A percentile compares a stretch with the other conserved stretches of the same genome.
Conservation (phyloP, 768 basidiomycete species). For the Phanerochaete sordida region DNA sequence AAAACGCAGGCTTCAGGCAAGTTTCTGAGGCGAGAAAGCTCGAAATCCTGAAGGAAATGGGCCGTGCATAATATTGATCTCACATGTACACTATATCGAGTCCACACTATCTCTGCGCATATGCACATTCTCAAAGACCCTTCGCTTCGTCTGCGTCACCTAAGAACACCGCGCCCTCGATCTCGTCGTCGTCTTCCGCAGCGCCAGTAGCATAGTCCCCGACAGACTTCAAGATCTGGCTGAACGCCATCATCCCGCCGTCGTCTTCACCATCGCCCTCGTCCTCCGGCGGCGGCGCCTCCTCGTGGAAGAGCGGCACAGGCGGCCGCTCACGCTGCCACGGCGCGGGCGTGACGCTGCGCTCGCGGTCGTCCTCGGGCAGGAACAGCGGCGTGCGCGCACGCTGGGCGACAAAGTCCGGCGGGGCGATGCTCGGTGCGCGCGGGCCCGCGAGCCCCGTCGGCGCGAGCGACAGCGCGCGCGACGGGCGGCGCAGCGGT, state of each 20-base stretch:
- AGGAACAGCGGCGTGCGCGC: slow-evolving; percentile 70
- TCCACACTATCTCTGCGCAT: slow-evolving; percentile 18
- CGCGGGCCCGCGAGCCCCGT: slow-evolving; percentile 26
- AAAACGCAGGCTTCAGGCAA: slow-evolving; percentile 68
- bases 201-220: slow-evolving; percentile 55
- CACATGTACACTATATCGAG: slow-evolving; percentile 2
- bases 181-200: slow-evolving; percentile 72
- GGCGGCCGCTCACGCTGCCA: slow-evolving; percentile 30
- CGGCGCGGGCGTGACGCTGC: slow-evolving; percentile 37
- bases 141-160: slow-evolving; percentile 80
- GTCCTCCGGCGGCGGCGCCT: slow-evolving; percentile 11
- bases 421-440: slow-evolving; percentile 32
- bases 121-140: slow-evolving; percentile 38
- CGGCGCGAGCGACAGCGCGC: slow-evolving; percentile 29
- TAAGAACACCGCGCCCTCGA: slow-evolving; percentile 70
- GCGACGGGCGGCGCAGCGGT: slow-evolving; percentile 37
- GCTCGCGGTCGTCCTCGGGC: slow-evolving; percentile 42
- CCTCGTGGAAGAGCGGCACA: slow-evolving; percentile 42
- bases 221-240: slow-evolving; percentile 60
- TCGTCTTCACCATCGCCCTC: slow-evolving; percentile 33
- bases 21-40: slow-evolving; percentile 58
- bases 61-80: slow-evolving; percentile 47
- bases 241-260: slow-evolving; percentile 70
- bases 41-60: slow-evolving; percentile 79
- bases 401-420: slow-evolving; percentile 29